Evolutionary conservation across 495 filamentous ascomycete genomes (phyloP).

Genomic region (Daldinia grandis): DNA sequence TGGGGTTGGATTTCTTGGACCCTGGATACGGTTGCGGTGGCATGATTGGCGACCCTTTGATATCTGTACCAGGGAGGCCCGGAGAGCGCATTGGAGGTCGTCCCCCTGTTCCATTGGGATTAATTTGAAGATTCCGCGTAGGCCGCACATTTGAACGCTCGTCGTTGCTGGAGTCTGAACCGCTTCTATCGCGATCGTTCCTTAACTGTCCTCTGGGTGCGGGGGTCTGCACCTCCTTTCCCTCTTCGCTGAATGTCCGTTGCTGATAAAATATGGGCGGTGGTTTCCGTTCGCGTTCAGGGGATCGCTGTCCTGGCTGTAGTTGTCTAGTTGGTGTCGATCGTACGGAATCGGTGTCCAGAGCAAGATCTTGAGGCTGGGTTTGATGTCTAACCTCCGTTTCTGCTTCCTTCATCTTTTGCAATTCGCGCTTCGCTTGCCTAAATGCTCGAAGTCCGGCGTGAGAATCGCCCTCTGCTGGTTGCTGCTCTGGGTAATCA

Average conservation of each 20-base stretch:
- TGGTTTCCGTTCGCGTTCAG: slow-evolving; percentile 56
- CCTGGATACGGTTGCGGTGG: slow-evolving; percentile 59
- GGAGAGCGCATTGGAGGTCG: slow-evolving; percentile 53
- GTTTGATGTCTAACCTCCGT: slow-evolving; percentile 47
- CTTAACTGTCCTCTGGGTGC: slow-evolving; percentile 38
- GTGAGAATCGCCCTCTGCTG: slow-evolving; percentile 41
- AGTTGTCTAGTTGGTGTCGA: slow-evolving; percentile 46
- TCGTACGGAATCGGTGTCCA: slow-evolving; percentile 35
- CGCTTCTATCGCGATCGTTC: slow-evolving; percentile 65
- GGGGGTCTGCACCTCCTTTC: slow-evolving; percentile 38
- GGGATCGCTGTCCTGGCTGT: slow-evolving; percentile 47
- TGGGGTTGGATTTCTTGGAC: slow-evolving; percentile 32
- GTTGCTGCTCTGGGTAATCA: slow-evolving; percentile 32
- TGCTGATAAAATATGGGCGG: slow-evolving; percentile 54
- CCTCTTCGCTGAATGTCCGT: slow-evolving; percentile 52
- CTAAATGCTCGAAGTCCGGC: slow-evolving; percentile 59
- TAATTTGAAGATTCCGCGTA: slow-evolving; percentile 49
- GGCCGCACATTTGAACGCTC: slow-evolving; percentile 62
- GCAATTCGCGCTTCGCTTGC: slow-evolving; percentile 62
- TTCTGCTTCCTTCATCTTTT: slow-evolving; percentile 60
- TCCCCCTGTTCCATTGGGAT: slow-evolving; percentile 36
- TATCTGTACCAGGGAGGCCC: slow-evolving; percentile 54
- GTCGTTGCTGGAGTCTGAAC: slow-evolving; percentile 64
- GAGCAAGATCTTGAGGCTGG: slow-evolving; percentile 37
- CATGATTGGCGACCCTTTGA: slow-evolving; percentile 56